Base-by-base conservation (phyloP, 2,329 filamentous ascomycete genomes). In the Metarhizium guizhouense region DNA sequence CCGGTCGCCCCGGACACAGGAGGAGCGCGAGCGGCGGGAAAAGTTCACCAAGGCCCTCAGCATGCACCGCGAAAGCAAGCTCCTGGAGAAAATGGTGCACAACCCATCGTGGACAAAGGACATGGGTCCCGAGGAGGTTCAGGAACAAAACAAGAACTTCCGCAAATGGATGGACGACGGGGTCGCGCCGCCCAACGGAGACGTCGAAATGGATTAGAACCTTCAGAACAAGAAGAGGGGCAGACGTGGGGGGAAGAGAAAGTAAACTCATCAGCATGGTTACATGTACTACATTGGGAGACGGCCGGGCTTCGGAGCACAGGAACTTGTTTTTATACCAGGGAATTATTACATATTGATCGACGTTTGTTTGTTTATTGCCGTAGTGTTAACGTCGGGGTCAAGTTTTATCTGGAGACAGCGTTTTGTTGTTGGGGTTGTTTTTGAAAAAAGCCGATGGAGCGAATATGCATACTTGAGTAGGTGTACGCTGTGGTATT, bases 31-130 rank as follows among this genome's bases (percentile, higher is more conserved):
- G 56, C 66, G 71, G 30, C 70, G 72, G 6, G 71, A 72, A 30
- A 75, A 81, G 63, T 71, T 75, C 62, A 69, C 88, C 74, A 79
- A 80, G 67, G 69, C 70, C 6, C 62, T 75, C 14, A 71, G 68
- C 51, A 82, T 86, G 57, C 82, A 87, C 71, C 87, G 89, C 29
- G 80, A 88, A 60, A 76, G 76, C 62, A 88, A 84, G 68, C 74
- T 92, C 66, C 80, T 82, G 60, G 87, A 94, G 78, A 94, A 93
- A 77, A 77, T 90, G 70, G 83, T 95, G 59, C 86, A 86, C 72
- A 88, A 92, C 77, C 85, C 86, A 57, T 81, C 88, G 59, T 93
- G 91, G 72, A 78, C 95, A 69, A 83, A 90, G 71, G 88, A 89
- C 54, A 76, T 90, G 71, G 87, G 86, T 68, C 87, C 89, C 71